Base-by-base conservation (phyloP, 176 grass and related monocot genomes). In the Juncus inflexus region DNA sequence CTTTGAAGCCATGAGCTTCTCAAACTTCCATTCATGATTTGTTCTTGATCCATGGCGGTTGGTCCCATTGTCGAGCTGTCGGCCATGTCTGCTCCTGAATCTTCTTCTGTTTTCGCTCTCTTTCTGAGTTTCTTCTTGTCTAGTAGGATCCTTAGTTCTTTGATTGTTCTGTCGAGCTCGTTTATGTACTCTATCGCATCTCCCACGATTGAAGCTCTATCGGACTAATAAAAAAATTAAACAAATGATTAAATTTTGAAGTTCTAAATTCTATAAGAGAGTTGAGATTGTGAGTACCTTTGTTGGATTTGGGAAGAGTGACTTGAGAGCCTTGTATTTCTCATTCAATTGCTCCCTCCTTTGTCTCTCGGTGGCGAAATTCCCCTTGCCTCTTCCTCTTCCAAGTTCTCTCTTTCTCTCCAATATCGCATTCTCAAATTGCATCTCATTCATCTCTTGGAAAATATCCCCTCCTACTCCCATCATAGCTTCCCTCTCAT, bases 281-380 rank as follows among this genome's bases (percentile, higher is more conserved):
- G 39, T 38, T 8, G 5, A 14, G 40, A 40, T 68, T 69, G 43
- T 36, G 43, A 66, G 63, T 58, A 95, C 86, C 86, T 95, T 95
- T 40, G 83, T 95, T 55, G 90, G 90, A 58, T 86, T 95, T 42
- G 83, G 90, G 14, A 95, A 79, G 6, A 95, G 80, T 49, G 68
- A 81, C 68, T 81, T 86, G 51, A 95, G 75, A 70, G 86, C 86
- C 45, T 83, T 72, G 60, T 84, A 95, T 64, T 95, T 95, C 74
- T 90, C 86, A 80, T 95, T 95, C 69, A 95, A 45, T 74, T 95
- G 90, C 53, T 90, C 90, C 73, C 90, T 90, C 73, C 90, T 84
- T 70, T 95, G 86, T 61, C 83, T 90, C 82, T 95, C 90, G 14
- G 90, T 90, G 55, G 90, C 90, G 13, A 95, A 95, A 73, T 82